These are phyloP conservation scores for Wickerhamomyces pijperi DNA, from an alignment of 805 yeast species.

Conservation along the genomic window DNA sequence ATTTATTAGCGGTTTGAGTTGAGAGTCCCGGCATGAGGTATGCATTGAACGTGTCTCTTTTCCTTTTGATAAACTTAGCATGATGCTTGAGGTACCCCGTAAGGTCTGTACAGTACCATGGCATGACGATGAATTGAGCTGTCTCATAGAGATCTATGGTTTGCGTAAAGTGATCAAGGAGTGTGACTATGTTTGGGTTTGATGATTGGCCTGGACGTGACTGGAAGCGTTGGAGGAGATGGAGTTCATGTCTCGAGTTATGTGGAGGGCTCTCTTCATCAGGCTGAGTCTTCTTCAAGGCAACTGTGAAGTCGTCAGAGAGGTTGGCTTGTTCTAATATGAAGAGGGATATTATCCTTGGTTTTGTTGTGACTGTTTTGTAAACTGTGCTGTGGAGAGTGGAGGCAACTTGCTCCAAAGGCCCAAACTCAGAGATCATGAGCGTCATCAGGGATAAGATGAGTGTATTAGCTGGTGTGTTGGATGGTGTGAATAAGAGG, in stretches of 20 bases:
- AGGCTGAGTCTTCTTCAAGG: slow-evolving; percentile 36
- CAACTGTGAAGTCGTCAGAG: slow-evolving; percentile 21
- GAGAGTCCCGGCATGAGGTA: slow-evolving; percentile 13
- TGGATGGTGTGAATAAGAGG: no score
- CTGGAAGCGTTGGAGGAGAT: slow-evolving; percentile 21
- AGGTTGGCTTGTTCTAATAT: neutral
- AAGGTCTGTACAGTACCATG: slow-evolving; percentile 26
- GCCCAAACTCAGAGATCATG: no score
- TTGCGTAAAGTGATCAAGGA: slow-evolving; percentile 7
- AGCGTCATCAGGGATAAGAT: no score
- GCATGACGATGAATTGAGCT: slow-evolving; percentile 30
- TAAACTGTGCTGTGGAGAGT: neutral
- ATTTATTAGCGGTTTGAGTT: neutral
- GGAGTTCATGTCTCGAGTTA: slow-evolving; percentile 33
- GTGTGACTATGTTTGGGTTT: slow-evolving; percentile 8
- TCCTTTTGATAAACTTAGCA: slow-evolving; percentile 14
- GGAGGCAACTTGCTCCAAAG: no score
- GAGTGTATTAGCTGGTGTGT: no score
- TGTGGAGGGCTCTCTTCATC: slow-evolving; percentile 47
- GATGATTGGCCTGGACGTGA: slow-evolving; percentile 4
- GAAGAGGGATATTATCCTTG: slow-evolving; percentile 3
- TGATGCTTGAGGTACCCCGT: slow-evolving; percentile 21
- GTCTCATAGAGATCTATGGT: neutral
- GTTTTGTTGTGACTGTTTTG: neutral
- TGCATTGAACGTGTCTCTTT: slow-evolving; percentile 21